Conservation (phyloP, 495 filamentous ascomycete genomes). For the Penicillium roqueforti region DNA sequence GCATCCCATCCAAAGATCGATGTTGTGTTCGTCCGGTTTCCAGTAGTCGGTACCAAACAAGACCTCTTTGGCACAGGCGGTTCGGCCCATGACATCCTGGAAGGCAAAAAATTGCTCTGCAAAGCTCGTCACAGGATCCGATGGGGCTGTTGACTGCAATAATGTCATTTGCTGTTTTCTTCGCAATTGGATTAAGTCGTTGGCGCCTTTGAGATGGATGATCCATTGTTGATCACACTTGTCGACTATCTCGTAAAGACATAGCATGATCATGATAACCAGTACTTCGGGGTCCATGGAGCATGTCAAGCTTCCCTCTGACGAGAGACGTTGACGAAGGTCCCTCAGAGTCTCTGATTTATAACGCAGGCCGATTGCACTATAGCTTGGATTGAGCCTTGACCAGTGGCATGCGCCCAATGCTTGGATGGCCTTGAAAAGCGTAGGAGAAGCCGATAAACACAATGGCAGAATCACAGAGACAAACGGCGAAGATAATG, state of each 20-base stretch:
- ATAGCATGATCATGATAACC: constrained; percentile 46
- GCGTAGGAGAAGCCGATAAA: constrained; percentile 33
- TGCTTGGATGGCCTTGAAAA: constrained; percentile 40
- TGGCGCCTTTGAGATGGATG: constrained; percentile 42
- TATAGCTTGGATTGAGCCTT: constrained; percentile 28
- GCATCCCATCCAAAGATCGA: constrained; percentile 47
- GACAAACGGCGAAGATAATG: constrained; percentile 37
- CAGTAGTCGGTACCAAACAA: constrained; percentile 43
- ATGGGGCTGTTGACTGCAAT: constrained; percentile 5
- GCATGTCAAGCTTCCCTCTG: constrained; percentile 21
- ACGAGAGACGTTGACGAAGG: constrained; percentile 33
- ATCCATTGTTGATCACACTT: constrained; percentile 44
- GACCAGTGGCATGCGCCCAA: constrained; percentile 40
- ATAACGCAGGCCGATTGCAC: constrained; percentile 31
- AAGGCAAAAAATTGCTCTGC: constrained; percentile 46
- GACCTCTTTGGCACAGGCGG: constrained; percentile 40
- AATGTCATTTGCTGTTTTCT: constrained; percentile 24
- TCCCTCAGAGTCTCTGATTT: constrained; percentile 38
- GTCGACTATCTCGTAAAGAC: constrained; percentile 45
- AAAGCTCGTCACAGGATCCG: constrained; percentile 33
- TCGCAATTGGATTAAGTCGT: constrained; percentile 39
- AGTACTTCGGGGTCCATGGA: constrained; percentile 37
- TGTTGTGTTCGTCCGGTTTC: constrained; percentile 31
- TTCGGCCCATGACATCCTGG: constrained; percentile 47
- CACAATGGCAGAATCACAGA: constrained; percentile 40